Evolutionary conservation across 139 green algal species (phyloP), one percentile per base, ranked within the genome.

Genomic region (Prasinococcaceae sp.): DNA sequence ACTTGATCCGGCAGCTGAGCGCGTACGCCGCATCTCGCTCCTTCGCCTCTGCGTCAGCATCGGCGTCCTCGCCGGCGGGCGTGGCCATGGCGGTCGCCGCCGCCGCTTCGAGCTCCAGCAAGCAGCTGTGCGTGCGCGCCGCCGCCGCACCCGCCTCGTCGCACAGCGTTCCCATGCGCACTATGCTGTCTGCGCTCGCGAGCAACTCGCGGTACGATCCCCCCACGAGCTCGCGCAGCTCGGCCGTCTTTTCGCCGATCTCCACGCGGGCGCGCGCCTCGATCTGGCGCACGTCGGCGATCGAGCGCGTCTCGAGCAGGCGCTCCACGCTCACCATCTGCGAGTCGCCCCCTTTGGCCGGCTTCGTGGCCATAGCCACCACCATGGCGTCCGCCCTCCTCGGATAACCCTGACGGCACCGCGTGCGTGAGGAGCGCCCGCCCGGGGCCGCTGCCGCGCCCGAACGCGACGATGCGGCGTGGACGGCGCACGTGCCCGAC

Each of bases 121-220:
- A n/a, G n/a, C n/a, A n/a, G n/a, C n/a, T n/a, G n/a, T n/a, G n/a
- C n/a, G n/a, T n/a, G n/a, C n/a, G n/a, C n/a, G n/a, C n/a, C n/a
- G n/a, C n/a, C n/a, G n/a, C n/a, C n/a, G n/a, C n/a, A n/a, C n/a
- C n/a, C n/a, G n/a, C n/a, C n/a, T n/a, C n/a, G n/a, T n/a, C n/a
- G n/a, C n/a, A n/a, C n/a, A n/a, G n/a, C n/a, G n/a, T n/a, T n/a
- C n/a, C n/a, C 37, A 95, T 94, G 6, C 60, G 55, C 0, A 92
- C 49, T 16, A 96, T 92, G 24, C 76, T 90, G 71, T 96, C 88
- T 0, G 87, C 80, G 32, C 75, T 89, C 35, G 84, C 77, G 36
- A 96, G 95, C 14, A 96, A 69, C 47, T 96, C 84, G 47, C 83
- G 75, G 68, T 94, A 94, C 0, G 83, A 92, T 27, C 83, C 73